A percentile compares a stretch with the other conserved stretches of the same genome.
Evolutionary conservation across 192 early-diverging fungal species (phyloP).

Genomic region (Coemansia aciculifera): DNA sequence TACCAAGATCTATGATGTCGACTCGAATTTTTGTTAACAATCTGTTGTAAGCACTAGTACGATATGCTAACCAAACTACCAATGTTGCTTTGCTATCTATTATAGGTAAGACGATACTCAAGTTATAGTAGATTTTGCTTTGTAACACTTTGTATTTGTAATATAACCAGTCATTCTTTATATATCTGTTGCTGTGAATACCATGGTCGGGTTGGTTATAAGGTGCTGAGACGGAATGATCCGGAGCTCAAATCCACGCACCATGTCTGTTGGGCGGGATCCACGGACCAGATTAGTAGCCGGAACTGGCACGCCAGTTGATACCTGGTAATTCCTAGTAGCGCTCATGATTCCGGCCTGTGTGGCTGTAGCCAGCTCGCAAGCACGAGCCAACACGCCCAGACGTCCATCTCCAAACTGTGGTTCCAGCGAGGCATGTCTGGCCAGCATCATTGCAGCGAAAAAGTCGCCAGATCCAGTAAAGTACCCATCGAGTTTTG

Average conservation of each 20-base stretch:
- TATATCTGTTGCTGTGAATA: conserved; percentile 13
- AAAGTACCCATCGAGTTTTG: conserved; percentile 73
- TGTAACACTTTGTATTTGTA: not conserved
- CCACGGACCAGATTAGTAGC: conserved; percentile 31
- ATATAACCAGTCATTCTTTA: not conserved
- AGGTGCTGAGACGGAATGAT: conserved; percentile 64
- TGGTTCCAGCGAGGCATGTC: conserved; percentile 52
- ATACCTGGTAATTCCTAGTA: conserved; percentile 57
- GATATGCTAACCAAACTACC: not conserved
- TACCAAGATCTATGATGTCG: conserved; percentile 12
- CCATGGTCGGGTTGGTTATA: conserved; percentile 21
- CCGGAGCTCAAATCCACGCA: conserved; percentile 67
- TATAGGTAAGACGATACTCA: conserved; percentile 1
- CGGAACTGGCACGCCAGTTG: conserved; percentile 12
- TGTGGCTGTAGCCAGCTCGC: conserved; percentile 66
- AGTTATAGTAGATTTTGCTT: not conserved
- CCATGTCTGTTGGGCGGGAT: conserved; percentile 34
- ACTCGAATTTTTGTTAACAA: too few species aligned
- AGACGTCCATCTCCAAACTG: conserved; percentile 1
- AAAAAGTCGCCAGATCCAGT: conserved; percentile 95
- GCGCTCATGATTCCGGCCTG: conserved; percentile 70
- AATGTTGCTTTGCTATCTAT: not conserved
- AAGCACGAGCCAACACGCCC: conserved; percentile 55
- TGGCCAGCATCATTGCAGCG: conserved; percentile 69
- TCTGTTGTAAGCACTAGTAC: not conserved